phyloP scores from a whole-genome alignment of 2,329 filamentous ascomycete genomes.

The Verticillium albo-atrum region DNA sequence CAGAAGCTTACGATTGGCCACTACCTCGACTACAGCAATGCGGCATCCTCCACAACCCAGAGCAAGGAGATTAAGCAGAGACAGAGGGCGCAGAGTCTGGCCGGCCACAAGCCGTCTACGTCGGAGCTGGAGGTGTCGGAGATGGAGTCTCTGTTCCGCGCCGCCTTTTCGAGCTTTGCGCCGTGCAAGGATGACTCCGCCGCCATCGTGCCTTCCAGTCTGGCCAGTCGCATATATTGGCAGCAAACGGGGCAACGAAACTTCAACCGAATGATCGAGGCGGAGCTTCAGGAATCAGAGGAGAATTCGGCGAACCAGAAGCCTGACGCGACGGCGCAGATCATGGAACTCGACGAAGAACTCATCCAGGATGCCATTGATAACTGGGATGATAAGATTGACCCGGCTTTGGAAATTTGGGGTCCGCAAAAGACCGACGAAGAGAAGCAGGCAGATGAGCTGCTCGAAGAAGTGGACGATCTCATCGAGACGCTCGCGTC shows the following conservation, averaged over 20 bases:
- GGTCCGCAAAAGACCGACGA: conserved; percentile 44
- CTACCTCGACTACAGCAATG: conserved; percentile 67
- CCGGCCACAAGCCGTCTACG: conserved; percentile 51
- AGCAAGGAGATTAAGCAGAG: conserved; percentile 35
- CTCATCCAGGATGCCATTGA: conserved; percentile 50
- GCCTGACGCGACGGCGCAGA: conserved; percentile 14
- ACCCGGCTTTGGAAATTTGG: conserved; percentile 52
- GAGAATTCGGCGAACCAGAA: conserved; percentile 29
- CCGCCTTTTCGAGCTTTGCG: conserved; percentile 76
- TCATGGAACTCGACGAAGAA: conserved; percentile 44
- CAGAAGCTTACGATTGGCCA: conserved; percentile 62
- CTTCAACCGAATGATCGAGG: conserved; percentile 61
- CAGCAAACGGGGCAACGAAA: conserved; percentile 62
- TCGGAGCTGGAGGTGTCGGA: conserved; percentile 58
- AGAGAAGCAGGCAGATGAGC: conserved; percentile 59
- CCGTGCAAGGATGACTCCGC: conserved; percentile 69
- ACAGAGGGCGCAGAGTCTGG: conserved; percentile 60
- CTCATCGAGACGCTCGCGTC: conserved; percentile 73
- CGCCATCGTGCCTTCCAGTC: conserved; percentile 63
- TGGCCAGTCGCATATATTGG: conserved; percentile 72
- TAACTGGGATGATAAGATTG: conserved; percentile 55
- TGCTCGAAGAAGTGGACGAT: conserved; percentile 70
- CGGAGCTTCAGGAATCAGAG: conserved; percentile 37
- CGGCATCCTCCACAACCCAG: conserved; percentile 48
- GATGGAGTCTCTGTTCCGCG: conserved; percentile 70